A percentile compares a stretch with the other conserved stretches of the same genome.
phyloP scores from a whole-genome alignment of 2,329 filamentous ascomycete species.

The Talaromyces sp. region DNA sequence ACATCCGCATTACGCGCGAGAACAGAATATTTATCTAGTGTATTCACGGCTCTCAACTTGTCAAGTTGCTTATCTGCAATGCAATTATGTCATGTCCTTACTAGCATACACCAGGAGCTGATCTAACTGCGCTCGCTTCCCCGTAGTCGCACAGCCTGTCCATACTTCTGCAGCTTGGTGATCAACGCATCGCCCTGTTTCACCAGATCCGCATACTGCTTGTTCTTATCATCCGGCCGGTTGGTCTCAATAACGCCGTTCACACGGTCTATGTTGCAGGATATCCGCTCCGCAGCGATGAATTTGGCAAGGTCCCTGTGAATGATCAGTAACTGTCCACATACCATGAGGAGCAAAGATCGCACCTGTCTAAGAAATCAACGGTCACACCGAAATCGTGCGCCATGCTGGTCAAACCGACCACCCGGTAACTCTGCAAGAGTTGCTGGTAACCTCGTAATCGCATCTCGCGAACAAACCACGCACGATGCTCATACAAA shows the following conservation, averaged over 20 bases:
- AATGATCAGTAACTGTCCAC: slow-evolving; percentile 9
- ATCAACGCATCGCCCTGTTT: slow-evolving; percentile 97
- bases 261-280: slow-evolving; percentile 96
- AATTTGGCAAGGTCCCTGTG: slow-evolving; percentile 87
- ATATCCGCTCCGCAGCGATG: slow-evolving; percentile 88
- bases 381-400: slow-evolving; percentile 94
- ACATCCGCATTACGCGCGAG: neutral
- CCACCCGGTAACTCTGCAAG: slow-evolving; percentile 92
- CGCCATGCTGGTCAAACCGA: slow-evolving; percentile 96
- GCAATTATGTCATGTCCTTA: neutral
- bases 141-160: slow-evolving; percentile 86
- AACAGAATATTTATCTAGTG: neutral
- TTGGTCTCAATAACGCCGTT: slow-evolving; percentile 97
- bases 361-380: slow-evolving; percentile 86
- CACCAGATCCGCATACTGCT: slow-evolving; percentile 97
- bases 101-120: neutral
- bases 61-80: slow-evolving; percentile 1
- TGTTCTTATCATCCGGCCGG: slow-evolving; percentile 97
- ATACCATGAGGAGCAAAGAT: neutral
- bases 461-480: slow-evolving; percentile 98
- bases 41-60: neutral
- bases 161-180: slow-evolving; percentile 98
- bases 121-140: slow-evolving; percentile 81
- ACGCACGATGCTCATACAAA: slow-evolving; percentile 88
- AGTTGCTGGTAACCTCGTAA: slow-evolving; percentile 94